Percentiles rank a stretch among this genome's conserved stretches.
Evolutionary conservation across 768 basidiomycete species (phyloP).

Genomic region (Rhizopogon roseolus): DNA sequence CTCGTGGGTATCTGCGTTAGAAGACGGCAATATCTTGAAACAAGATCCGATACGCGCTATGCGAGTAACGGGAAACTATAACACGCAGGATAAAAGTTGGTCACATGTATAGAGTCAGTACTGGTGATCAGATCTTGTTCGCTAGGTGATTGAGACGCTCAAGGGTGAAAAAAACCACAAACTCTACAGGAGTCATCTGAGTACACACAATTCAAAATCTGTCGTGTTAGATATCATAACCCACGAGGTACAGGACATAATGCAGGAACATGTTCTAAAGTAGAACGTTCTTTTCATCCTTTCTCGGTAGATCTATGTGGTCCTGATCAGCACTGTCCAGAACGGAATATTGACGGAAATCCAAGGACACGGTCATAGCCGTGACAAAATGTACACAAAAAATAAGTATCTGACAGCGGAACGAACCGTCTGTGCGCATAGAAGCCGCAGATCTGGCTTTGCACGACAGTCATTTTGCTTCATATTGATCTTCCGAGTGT

Average conservation of each 20-base stretch:
- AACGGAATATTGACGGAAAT: background rate
- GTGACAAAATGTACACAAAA: background rate
- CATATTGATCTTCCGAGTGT: slow-evolving; percentile 40
- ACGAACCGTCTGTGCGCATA: slow-evolving; percentile 48
- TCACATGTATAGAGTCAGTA: background rate
- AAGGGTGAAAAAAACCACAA: no score
- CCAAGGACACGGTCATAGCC: background rate
- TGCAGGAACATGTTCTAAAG: background rate
- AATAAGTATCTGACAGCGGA: slow-evolving; percentile 55
- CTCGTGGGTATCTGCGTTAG: no score
- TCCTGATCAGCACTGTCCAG: background rate
- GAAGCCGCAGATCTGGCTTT: slow-evolving; percentile 1
- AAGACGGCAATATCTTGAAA: no score
- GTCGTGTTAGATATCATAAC: background rate
- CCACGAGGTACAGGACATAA: slow-evolving; percentile 1
- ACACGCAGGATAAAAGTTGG: background rate
- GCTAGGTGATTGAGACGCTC: background rate
- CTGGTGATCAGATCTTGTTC: background rate
- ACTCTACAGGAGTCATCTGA: no score
- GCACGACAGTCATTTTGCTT: slow-evolving; percentile 54
- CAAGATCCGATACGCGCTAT: no score
- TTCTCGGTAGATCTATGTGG: background rate
- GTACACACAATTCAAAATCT: background rate
- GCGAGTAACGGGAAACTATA: background rate
- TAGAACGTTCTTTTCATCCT: background rate